Evolutionary conservation across 2,329 filamentous ascomycete species (phyloP).

Genomic region (Exophiala mesophila): DNA sequence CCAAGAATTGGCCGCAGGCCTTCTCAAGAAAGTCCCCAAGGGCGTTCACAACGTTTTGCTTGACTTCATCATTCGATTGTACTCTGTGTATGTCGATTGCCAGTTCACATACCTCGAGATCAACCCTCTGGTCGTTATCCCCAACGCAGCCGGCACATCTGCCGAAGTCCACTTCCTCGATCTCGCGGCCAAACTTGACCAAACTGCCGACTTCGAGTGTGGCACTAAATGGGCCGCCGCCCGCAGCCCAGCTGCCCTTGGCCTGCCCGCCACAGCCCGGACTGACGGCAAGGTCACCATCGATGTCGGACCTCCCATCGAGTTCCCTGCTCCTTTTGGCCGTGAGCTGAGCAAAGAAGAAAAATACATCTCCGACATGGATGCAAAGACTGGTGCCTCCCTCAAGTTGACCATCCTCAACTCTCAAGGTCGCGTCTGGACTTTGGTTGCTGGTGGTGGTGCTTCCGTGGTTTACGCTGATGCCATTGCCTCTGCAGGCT

Average conservation of each 20-base stretch:
- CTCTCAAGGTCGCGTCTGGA: slow-evolving; percentile 88
- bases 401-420: slow-evolving; percentile 98
- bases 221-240: slow-evolving; percentile 99
- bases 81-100: slow-evolving; percentile 98
- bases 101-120: slow-evolving; percentile 99
- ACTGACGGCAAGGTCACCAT: slow-evolving; percentile 75
- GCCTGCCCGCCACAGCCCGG: slow-evolving; percentile 64
- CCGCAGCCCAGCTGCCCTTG: slow-evolving; percentile 81
- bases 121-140: slow-evolving; percentile 97
- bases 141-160: slow-evolving; percentile 85
- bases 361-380: slow-evolving; percentile 96
- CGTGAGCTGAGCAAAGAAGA: slow-evolving; percentile 99
- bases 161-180: slow-evolving; percentile 97
- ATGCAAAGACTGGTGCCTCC: slow-evolving; percentile 98
- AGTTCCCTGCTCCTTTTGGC: slow-evolving; percentile 97
- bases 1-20: slow-evolving; percentile 76
- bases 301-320: slow-evolving; percentile 95
- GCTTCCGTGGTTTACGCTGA: slow-evolving; percentile 98
- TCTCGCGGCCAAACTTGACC: slow-evolving; percentile 95
- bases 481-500: slow-evolving; percentile 93
- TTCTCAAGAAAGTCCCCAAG: slow-evolving; percentile 89
- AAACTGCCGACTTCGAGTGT: slow-evolving; percentile 98
- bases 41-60: slow-evolving; percentile 97
- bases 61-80: slow-evolving; percentile 97
- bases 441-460: slow-evolving; percentile 97